Evolutionary conservation across 768 basidiomycete genomes (phyloP), one percentile per base, ranked within the genome.

Genomic region (Auricularia cornea): DNA sequence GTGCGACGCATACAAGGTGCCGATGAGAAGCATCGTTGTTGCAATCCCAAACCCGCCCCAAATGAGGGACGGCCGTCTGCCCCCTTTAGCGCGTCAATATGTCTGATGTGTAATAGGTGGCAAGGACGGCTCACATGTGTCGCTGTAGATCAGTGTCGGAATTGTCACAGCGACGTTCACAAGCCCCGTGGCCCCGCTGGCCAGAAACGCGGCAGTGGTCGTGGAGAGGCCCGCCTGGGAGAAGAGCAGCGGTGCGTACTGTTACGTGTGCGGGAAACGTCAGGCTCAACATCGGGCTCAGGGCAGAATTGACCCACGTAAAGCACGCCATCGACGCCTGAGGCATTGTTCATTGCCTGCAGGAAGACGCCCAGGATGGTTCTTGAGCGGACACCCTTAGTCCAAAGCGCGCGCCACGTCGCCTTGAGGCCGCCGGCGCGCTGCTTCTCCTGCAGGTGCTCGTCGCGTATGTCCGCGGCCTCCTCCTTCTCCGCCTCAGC

Each of bases 221-320:
- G 75, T 75, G 14, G 76, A 75, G n/a, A 83, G 75, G n/a, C 83
- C 80, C 1, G 80, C 80, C 65, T 83, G 81, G 3, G 75, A 69
- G 66, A 83, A 83, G 14, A 82, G 72, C 10, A 79, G 73, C 0
- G 82, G 82, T 0, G 80, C 81, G 62, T 79, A 80, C 68, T 79
- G 69, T 16, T 66, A n/a, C n/a, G n/a, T n/a, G 56, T 20, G 40
- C 31, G n/a, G 20, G 20, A 52, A 28, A n/a, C 28, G 20, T 28
- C 12, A 52, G 51, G n/a, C n/a, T n/a, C n/a, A n/a, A n/a, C n/a
- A 52, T 52, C 20, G n/a, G 20, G 20, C 12, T 52, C 28, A n/a
- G 20, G 20, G 28, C 51, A n/a, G 8, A 14, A 14, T 10, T 5
- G 20, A 59, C 73, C 48, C 28, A 73, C 71, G 66, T 74, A 75